Conservation (phyloP, 2,329 filamentous ascomycete species). For the Microcyclosporella mali region DNA sequence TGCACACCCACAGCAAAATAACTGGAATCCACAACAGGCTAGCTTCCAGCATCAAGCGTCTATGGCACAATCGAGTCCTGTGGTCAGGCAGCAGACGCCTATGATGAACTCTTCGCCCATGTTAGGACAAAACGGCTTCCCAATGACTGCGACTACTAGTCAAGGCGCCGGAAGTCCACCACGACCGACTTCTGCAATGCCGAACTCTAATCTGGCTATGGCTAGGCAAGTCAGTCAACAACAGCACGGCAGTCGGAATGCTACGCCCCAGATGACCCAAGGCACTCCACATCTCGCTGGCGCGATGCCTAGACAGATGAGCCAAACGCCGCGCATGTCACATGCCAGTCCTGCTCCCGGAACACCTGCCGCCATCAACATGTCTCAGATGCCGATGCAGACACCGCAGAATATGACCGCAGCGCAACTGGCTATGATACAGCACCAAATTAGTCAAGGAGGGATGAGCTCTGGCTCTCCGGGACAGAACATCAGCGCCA, state of each 20-base stretch:
- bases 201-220: conserved; percentile 31
- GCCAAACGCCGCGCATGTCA: conserved; percentile 32
- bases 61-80: conserved; percentile 57
- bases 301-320: conserved; percentile 32
- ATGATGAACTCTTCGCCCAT: conserved; percentile 43
- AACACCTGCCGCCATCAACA: conserved; percentile 15
- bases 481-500: conserved; percentile 11
- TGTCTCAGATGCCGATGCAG: conserved; percentile 24
- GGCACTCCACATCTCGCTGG: conserved; percentile 33
- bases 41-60: conserved; percentile 42
- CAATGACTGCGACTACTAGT: conserved; percentile 56
- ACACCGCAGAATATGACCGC: conserved; percentile 25
- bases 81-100: conserved; percentile 42
- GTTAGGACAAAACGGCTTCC: conserved; percentile 37
- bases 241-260: conserved; percentile 29
- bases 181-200: conserved; percentile 57
- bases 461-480: conserved; percentile 17
- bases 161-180: conserved; percentile 61
- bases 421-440: conserved; percentile 30
- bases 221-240: conserved; percentile 35
- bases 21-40: conserved; percentile 37
- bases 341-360: conserved; percentile 30
- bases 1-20: conserved; percentile 36
- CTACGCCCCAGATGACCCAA: conserved; percentile 35
- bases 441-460: conserved; percentile 21